Conservation (phyloP, 768 basidiomycete species). For the Exidia glandulosa region DNA sequence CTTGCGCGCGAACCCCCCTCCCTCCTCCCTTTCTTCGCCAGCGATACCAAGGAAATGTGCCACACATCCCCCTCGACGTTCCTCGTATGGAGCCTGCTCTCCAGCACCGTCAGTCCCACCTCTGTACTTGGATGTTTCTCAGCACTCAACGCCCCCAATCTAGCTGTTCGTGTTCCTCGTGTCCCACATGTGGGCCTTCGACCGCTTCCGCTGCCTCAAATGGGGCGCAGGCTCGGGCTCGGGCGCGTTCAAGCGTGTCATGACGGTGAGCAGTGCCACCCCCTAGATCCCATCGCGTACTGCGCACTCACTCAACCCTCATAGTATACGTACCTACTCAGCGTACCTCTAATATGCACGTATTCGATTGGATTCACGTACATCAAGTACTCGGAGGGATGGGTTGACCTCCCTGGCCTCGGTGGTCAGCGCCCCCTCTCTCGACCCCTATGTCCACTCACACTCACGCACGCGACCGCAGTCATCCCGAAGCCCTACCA, state of each 20-base stretch:
- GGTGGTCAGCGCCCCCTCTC: conserved; percentile 36
- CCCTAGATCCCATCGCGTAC: background rate
- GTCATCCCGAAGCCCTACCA: conserved; percentile 56
- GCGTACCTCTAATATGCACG: conserved; percentile 45
- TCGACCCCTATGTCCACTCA: background rate
- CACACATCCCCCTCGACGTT: conserved; percentile 50
- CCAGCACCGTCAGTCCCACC: conserved; percentile 32
- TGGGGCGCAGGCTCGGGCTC: conserved; percentile 58
- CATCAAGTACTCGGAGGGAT: conserved; percentile 71
- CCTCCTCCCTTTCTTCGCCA: background rate
- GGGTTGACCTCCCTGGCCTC: conserved; percentile 27
- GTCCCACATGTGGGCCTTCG: conserved; percentile 71
- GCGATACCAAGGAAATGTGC: conserved; percentile 32
- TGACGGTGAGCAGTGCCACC: conserved; percentile 62
- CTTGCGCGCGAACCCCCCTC: background rate
- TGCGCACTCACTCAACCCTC: background rate
- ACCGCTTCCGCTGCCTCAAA: conserved; percentile 67
- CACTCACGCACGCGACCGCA: conserved; percentile 13
- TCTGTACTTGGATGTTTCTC: background rate
- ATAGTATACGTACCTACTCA: conserved; percentile 62
- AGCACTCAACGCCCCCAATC: background rate
- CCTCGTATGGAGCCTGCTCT: conserved; percentile 53
- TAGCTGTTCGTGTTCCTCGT: conserved; percentile 55
- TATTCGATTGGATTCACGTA: conserved; percentile 53
- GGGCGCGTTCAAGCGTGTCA: conserved; percentile 75